These are phyloP conservation scores for Leucoagaricus sp. DNA, from an alignment of 1,284 basidiomycete species.

Conservation along the genomic window DNA sequence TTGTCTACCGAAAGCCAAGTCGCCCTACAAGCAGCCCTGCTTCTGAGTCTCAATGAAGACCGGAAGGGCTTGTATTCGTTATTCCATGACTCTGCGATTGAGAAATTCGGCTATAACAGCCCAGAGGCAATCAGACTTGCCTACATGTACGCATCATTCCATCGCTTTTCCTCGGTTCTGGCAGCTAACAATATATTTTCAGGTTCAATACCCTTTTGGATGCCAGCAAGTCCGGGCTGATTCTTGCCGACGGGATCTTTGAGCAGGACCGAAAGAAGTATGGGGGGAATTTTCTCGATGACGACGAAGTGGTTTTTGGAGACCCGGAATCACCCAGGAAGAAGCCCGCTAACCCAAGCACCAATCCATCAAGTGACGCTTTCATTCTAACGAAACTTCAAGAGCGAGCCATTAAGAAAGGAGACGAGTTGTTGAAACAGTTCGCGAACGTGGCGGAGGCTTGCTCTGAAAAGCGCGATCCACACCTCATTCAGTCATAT, in stretches of 20 bases:
- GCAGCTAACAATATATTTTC: no score
- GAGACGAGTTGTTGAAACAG: slow-evolving; percentile 28
- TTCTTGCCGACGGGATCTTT: slow-evolving; percentile 41
- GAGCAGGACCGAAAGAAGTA: slow-evolving; percentile 34
- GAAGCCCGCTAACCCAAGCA: background rate
- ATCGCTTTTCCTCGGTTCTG: no score
- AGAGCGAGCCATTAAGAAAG: slow-evolving; percentile 29
- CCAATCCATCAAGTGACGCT: background rate
- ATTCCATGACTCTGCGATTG: slow-evolving; percentile 60
- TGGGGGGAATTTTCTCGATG: slow-evolving; percentile 7
- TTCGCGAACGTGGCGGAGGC: slow-evolving; percentile 25
- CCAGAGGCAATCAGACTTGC: slow-evolving; percentile 52
- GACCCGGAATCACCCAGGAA: slow-evolving; percentile 1
- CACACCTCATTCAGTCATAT: slow-evolving; percentile 31
- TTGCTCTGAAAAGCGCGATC: slow-evolving; percentile 9
- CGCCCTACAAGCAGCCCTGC: slow-evolving; percentile 47
- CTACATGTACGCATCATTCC: slow-evolving; percentile 59
- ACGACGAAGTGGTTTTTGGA: background rate
- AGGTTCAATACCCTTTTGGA: slow-evolving; percentile 61
- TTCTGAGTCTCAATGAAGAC: slow-evolving; percentile 50
- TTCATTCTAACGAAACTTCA: slow-evolving; percentile 21
- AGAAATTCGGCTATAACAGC: slow-evolving; percentile 51
- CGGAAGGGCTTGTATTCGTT: slow-evolving; percentile 61
- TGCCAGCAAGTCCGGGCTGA: slow-evolving; percentile 54
- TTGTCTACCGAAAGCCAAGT: slow-evolving; percentile 31